Base-by-base conservation (phyloP, 352 stramenopile species). In the Thraustochytrium striatum region DNA sequence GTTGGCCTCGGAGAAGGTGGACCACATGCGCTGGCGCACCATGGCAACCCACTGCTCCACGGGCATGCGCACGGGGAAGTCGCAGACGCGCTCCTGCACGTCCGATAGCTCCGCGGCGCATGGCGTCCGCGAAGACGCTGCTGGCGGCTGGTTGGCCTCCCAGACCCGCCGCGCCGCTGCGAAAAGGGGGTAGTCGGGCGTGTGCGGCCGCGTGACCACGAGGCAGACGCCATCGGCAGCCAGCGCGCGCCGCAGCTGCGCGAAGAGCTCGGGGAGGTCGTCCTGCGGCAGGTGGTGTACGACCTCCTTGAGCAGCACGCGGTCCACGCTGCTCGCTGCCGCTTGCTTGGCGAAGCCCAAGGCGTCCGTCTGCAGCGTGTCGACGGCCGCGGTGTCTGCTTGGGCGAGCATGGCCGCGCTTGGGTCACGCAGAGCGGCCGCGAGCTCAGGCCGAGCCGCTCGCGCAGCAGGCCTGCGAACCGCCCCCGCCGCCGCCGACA, bases 171-270 rank as follows among this genome's bases (percentile, higher is more conserved):
- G 47, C 13, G 86, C 86, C 38, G 79, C 85, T 5, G 69, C 36
- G 83, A 85, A 89, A 1, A 89, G 43, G 44, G 86, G 86, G 82
- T 89, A 89, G 70, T 89, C 86, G 81, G 88, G 86, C 1, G 75
- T 57, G 72, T 87, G 79, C 9, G 86, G 86, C 36, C 85, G 53
- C 21, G 86, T 89, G 16, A 89, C 72, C 57, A 88, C 86, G 2
- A 88, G 52, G 9, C 88, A 58, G 16, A 53, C 39, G 43, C 72
- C 57, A 41, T 57, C 53, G 44, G 32, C 9, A 43, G 9, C 32
- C 28, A 86, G 59, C 3, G 78, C 72, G 16, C 82, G 39, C 39
- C 52, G 44, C 32, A 88, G 78, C 3, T 85, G 81, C 35, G 41
- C 55, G 62, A 88, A 87, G 52, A 89, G 84, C 2, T 32, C 69